phyloP scores from a whole-genome alignment of 2,329 filamentous ascomycete genomes.

The Fusarium sp. region DNA sequence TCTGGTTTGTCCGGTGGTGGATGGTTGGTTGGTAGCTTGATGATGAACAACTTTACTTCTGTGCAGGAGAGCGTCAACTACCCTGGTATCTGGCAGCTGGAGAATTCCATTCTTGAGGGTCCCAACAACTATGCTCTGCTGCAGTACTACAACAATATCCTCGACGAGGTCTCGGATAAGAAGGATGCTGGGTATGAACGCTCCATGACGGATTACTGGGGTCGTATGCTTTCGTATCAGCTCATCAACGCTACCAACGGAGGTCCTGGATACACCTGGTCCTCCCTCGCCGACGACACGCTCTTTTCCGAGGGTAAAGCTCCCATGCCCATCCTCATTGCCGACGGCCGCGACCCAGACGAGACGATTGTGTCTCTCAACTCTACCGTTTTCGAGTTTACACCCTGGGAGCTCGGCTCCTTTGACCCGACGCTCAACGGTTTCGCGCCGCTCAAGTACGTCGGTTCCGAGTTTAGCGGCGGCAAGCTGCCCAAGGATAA shows the following conservation, averaged over 20 bases:
- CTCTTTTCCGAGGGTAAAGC: constrained; percentile 54
- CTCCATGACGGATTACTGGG: constrained; percentile 90
- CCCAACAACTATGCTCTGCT: constrained; percentile 51
- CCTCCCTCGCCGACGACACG: constrained; percentile 66
- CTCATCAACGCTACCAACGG: constrained; percentile 81
- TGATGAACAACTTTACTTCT: constrained; percentile 84
- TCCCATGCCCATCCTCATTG: constrained; percentile 62
- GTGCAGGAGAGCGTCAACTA: constrained; percentile 53
- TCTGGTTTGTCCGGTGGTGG: constrained; percentile 84
- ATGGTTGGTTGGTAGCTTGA: constrained; percentile 87
- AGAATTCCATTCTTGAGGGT: constrained; percentile 54
- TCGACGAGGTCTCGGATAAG: constrained; percentile 50
- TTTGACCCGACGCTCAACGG: constrained; percentile 70
- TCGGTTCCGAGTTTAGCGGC: constrained; percentile 67
- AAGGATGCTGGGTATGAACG: constrained; percentile 58
- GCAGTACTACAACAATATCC: constrained; percentile 52
- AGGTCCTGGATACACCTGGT: constrained; percentile 82
- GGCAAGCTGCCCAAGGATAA: constrained; percentile 60
- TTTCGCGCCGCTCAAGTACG: constrained; percentile 69
- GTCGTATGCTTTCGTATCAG: constrained; percentile 86
- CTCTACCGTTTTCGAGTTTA: constrained; percentile 73
- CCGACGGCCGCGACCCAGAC: constrained; percentile 59
- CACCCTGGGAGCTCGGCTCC: constrained; percentile 73
- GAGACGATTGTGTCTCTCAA: constrained; percentile 60
- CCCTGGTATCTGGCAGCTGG: constrained; percentile 53